phyloP scores from a whole-genome alignment of 345 rosid species.

The Pistacia integerrima region DNA sequence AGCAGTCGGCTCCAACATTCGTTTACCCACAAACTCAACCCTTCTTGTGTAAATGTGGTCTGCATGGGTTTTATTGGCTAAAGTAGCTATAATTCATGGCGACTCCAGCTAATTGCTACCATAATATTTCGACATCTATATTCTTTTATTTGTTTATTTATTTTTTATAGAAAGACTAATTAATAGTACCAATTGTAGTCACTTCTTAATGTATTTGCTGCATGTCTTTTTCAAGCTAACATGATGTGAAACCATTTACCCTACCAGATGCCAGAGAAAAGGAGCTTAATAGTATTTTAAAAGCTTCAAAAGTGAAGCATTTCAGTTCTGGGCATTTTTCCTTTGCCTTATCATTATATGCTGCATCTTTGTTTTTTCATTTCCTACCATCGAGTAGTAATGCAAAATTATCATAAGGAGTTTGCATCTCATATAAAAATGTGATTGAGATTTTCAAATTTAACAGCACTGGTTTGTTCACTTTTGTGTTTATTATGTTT shows the following conservation, averaged over 20 bases:
- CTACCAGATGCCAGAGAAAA: not conserved
- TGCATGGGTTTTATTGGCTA: not conserved
- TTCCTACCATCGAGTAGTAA: conserved; percentile 11
- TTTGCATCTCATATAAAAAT: conserved; percentile 16
- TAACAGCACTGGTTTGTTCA: conserved; percentile 29
- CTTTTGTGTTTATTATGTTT: conserved; percentile 28
- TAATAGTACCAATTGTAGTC: not conserved
- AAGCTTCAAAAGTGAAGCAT: not conserved
- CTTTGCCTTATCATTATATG: conserved; percentile 13
- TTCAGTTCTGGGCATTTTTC: not conserved
- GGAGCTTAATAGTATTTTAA: not conserved
- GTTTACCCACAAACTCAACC: too few species aligned
- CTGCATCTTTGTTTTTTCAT: conserved; percentile 19
- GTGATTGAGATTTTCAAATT: conserved; percentile 28
- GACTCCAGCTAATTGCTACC: not conserved
- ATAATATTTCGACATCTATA: not conserved
- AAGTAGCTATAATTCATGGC: not conserved
- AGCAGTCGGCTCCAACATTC: not conserved
- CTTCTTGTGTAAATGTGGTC: not conserved
- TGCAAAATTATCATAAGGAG: conserved; percentile 15
- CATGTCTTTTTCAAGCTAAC: not conserved
- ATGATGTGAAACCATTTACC: not conserved
- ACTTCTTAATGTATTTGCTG: not conserved
- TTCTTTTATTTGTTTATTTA: not conserved
- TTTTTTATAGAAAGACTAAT: not conserved